phyloP scores from a whole-genome alignment of 2,329 filamentous ascomycete genomes.

The Penicillium sp. region DNA sequence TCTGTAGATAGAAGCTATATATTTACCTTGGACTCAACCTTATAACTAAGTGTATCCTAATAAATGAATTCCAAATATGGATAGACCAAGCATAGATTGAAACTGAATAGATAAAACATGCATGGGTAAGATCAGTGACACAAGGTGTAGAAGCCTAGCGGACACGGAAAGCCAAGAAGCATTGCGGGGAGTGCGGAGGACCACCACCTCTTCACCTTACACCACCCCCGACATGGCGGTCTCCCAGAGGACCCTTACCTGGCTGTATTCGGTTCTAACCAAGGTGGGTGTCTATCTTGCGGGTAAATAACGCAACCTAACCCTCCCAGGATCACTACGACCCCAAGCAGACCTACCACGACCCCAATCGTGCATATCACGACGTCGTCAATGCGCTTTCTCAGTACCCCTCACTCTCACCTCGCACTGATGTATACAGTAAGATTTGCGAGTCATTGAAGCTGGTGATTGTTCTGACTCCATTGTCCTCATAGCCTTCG shows the following conservation, averaged over 20 bases:
- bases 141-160: not conserved
- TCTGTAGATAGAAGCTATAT: too few relatives aligned
- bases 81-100: too few relatives aligned
- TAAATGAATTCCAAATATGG: too few relatives aligned
- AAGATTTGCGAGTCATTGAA: conserved; percentile 32
- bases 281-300: conserved; percentile 49
- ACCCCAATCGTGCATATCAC: conserved; percentile 87
- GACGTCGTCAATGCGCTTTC: conserved; percentile 80
- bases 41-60: too few relatives aligned
- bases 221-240: conserved; percentile 49
- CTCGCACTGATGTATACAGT: conserved; percentile 95
- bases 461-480: conserved; percentile 10
- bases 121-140: too few relatives aligned
- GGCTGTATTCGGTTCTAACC: conserved; percentile 87
- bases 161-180: conserved; percentile 9
- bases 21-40: too few relatives aligned
- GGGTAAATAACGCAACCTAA: not conserved
- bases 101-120: too few relatives aligned
- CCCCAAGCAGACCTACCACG: conserved; percentile 72
- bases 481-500: conserved; percentile 61
- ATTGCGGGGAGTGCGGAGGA: conserved; percentile 18
- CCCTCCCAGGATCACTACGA: conserved; percentile 34
- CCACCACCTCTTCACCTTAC: conserved; percentile 7
- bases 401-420: conserved; percentile 71
- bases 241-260: conserved; percentile 84